Conservation (phyloP, 306 rosid genomes). For the Ammopiptanthus mongolicus region DNA sequence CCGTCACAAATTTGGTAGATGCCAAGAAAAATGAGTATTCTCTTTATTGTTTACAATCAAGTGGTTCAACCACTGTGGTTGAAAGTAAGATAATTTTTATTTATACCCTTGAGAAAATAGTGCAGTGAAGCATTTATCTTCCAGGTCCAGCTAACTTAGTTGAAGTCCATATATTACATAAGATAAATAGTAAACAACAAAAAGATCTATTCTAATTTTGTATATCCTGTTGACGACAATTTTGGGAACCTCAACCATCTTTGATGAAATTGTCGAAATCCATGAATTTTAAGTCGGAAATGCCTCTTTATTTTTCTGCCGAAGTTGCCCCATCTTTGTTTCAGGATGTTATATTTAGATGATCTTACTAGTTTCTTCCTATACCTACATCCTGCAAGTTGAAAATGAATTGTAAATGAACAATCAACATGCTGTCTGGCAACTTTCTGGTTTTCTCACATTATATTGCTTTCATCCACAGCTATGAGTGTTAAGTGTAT, state of each 20-base stretch:
- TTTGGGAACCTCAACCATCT: conserved; percentile 71
- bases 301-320: conserved; percentile 58
- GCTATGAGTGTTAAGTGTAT: neutral
- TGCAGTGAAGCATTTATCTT: neutral
- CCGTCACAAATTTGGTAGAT: neutral
- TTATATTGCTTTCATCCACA: neutral
- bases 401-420: conserved; percentile 15
- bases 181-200: neutral
- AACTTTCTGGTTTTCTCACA: neutral
- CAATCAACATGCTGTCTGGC: neutral
- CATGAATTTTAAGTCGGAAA: conserved; percentile 57
- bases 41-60: conserved; percentile 18
- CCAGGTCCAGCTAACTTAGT: neutral
- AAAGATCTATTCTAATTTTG: conserved; percentile 44
- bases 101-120: neutral
- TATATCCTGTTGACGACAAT: conserved; percentile 50
- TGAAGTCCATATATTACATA: conserved; percentile 13
- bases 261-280: conserved; percentile 62
- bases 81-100: neutral
- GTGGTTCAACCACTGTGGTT: neutral
- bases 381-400: conserved; percentile 44
- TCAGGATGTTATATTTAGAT: conserved; percentile 40
- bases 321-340: conserved; percentile 46
- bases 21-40: neutral
- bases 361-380: conserved; percentile 39